phyloP scores from a whole-genome alignment of 2,329 filamentous ascomycete species.

The Colletotrichum paranaense region DNA sequence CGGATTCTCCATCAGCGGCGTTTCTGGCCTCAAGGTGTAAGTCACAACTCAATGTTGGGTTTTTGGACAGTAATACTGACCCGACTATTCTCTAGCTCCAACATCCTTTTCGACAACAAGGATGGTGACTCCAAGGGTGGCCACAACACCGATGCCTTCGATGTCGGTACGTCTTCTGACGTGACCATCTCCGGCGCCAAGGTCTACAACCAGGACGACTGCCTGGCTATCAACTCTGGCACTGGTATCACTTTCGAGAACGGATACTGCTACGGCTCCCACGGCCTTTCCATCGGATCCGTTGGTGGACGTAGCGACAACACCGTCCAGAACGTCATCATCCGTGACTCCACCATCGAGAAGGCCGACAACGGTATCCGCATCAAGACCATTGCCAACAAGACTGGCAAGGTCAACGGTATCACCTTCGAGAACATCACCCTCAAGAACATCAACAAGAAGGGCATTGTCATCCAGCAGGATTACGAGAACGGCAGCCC shows the following conservation, averaged over 20 bases:
- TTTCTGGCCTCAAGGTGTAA: conserved; percentile 50
- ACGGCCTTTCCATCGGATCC: conserved; percentile 56
- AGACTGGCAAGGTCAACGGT: conserved; percentile 55
- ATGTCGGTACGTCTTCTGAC: conserved; percentile 61
- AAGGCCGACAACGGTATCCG: conserved; percentile 65
- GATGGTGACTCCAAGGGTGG: conserved; percentile 49
- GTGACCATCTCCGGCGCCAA: conserved; percentile 63
- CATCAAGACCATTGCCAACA: conserved; percentile 61
- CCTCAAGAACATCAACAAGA: conserved; percentile 53
- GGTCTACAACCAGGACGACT: conserved; percentile 72
- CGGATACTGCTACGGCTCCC: conserved; percentile 56
- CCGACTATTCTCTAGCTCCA: conserved; percentile 38
- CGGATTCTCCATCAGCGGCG: conserved; percentile 52
- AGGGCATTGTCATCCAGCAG: conserved; percentile 53
- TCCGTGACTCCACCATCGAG: conserved; percentile 59
- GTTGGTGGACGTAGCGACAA: conserved; percentile 63
- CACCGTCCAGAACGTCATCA: conserved; percentile 62
- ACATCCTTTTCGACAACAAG: conserved; percentile 52
- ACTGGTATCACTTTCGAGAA: conserved; percentile 57
- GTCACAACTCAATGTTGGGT: neutral
- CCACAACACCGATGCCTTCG: conserved; percentile 70
- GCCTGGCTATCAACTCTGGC: conserved; percentile 67
- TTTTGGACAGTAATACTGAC: neutral
- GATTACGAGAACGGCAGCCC: conserved; percentile 61
- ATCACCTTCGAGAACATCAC: conserved; percentile 58